Conservation (phyloP, 257 asterid species). For the Lithospermum erythrorhizon region DNA sequence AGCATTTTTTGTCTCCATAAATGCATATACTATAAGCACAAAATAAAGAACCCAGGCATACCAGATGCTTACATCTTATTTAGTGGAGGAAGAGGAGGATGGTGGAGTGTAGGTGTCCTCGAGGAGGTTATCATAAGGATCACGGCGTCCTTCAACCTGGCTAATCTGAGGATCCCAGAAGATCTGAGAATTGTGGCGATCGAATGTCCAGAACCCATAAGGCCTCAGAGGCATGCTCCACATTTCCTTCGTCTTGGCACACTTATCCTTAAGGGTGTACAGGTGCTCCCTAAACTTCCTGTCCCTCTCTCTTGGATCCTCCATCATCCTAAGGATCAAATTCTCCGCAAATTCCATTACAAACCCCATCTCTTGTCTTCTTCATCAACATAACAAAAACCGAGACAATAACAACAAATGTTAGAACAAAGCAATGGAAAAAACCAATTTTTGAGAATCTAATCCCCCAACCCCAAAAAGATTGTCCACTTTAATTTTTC, state of each 20-base stretch:
- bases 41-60: neutral
- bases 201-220: slow-evolving; percentile 85
- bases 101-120: slow-evolving; percentile 21
- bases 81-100: slow-evolving; percentile 19
- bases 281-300: slow-evolving; percentile 49
- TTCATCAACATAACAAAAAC: neutral
- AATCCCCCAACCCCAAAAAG: neutral
- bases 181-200: slow-evolving; percentile 67
- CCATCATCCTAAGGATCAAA: slow-evolving; percentile 62
- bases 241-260: slow-evolving; percentile 51
- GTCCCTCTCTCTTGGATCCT: slow-evolving; percentile 76
- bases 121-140: slow-evolving; percentile 68
- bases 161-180: slow-evolving; percentile 66
- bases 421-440: neutral
- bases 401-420: neutral
- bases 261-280: slow-evolving; percentile 40
- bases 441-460: no score
- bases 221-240: slow-evolving; percentile 69
- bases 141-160: slow-evolving; percentile 77
- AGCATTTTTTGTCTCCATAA: neutral
- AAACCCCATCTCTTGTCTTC: slow-evolving; percentile 36
- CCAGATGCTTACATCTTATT: slow-evolving; percentile 8
- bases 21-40: neutral
- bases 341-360: slow-evolving; percentile 90
- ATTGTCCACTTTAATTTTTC: no score